Conservation (phyloP, 192 early-diverging fungal species). For the Lobosporangium transversale region DNA sequence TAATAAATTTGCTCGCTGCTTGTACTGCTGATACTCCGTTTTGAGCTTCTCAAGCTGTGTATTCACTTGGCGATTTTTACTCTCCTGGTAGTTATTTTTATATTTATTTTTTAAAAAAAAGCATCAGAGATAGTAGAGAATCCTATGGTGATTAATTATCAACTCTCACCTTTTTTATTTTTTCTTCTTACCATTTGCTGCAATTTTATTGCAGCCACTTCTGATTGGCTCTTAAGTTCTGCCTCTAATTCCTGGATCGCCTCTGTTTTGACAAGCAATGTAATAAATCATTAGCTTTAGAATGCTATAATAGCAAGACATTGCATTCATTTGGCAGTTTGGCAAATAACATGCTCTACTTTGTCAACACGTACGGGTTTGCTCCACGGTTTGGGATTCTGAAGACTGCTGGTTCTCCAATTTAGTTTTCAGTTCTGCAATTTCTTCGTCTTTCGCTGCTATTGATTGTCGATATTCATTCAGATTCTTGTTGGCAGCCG, state of each 20-base stretch:
- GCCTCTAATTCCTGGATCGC: slow-evolving; percentile 41
- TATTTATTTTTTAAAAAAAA: neutral
- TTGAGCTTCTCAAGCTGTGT: slow-evolving; percentile 57
- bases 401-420: slow-evolving; percentile 40
- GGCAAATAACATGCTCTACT: too few species aligned
- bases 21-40: slow-evolving; percentile 66
- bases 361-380: slow-evolving; percentile 37
- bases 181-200: slow-evolving; percentile 57
- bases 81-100: slow-evolving; percentile 45
- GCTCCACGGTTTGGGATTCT: slow-evolving; percentile 22
- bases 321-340: neutral
- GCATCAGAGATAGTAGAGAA: neutral
- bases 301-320: neutral
- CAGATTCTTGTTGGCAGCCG: slow-evolving; percentile 63
- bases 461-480: slow-evolving; percentile 63
- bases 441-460: slow-evolving; percentile 57
- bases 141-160: neutral
- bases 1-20: slow-evolving; percentile 60
- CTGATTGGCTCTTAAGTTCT: slow-evolving; percentile 51
- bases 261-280: slow-evolving; percentile 28
- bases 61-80: slow-evolving; percentile 56
- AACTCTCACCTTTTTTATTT: neutral
- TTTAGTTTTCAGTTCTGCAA: slow-evolving; percentile 41
- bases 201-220: slow-evolving; percentile 39
- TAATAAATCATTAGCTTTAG: neutral